These are phyloP conservation scores for Parathielavia appendiculata DNA, from an alignment of 495 filamentous ascomycete species.

Conservation along the genomic window DNA sequence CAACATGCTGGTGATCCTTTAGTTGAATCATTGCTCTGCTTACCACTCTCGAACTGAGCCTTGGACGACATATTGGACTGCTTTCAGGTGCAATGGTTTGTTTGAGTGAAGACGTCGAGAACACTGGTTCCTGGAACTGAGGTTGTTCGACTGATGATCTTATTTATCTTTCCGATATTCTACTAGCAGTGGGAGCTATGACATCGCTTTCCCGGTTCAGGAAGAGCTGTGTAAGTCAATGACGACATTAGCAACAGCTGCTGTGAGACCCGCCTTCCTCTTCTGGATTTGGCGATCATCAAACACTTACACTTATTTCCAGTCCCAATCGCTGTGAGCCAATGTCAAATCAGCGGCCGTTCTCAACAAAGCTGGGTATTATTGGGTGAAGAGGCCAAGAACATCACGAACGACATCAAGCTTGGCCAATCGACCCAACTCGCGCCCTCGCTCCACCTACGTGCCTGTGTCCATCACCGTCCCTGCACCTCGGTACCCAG, in stretches of 20 bases:
- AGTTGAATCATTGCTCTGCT: conserved; percentile 3
- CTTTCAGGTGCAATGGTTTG: neutral
- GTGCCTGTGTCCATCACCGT: too few species aligned
- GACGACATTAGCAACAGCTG: neutral
- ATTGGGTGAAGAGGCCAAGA: too few species aligned
- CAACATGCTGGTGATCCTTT: neutral
- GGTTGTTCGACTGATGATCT: too few species aligned
- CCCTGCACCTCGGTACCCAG: too few species aligned
- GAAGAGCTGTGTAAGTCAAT: conserved; percentile 1
- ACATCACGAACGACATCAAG: too few species aligned
- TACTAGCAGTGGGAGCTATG: conserved; percentile 4
- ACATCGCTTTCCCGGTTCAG: conserved; percentile 4
- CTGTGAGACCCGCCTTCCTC: neutral
- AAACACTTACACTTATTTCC: neutral
- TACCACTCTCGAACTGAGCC: conserved; percentile 53
- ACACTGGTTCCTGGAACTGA: neutral
- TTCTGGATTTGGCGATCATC: too few species aligned
- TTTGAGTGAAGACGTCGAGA: too few species aligned
- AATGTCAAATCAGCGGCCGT: too few species aligned
- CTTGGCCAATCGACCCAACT: too few species aligned
- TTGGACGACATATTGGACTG: conserved; percentile 26
- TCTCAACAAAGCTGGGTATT: too few species aligned
- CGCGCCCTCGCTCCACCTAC: too few species aligned
- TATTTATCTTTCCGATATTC: neutral
- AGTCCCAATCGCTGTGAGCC: too few species aligned